A percentile compares a stretch with the other conserved stretches of the same genome.
Evolutionary conservation across 805 yeast species (phyloP).

Genomic region (Priceomyces haplophilus): DNA sequence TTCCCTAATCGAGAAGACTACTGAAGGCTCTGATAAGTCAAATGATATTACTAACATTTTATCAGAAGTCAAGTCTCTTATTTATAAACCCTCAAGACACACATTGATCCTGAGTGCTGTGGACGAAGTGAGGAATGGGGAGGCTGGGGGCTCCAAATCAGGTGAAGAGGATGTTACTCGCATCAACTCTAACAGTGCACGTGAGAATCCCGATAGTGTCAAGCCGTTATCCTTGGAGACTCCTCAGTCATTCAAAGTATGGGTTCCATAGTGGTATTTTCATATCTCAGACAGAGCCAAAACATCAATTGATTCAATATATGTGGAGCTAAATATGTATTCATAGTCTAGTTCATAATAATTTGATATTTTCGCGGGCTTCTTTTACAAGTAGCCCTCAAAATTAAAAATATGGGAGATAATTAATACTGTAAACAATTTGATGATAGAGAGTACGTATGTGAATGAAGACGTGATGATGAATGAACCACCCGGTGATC

Average conservation of each 20-base stretch:
- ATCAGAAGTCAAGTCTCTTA: slow-evolving; percentile 29
- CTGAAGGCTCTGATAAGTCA: slow-evolving; percentile 7
- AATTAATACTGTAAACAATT: neutral
- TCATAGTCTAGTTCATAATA: neutral
- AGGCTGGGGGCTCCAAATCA: neutral
- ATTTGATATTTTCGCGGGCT: neutral
- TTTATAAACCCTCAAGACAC: slow-evolving; percentile 32
- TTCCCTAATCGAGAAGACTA: slow-evolving; percentile 11
- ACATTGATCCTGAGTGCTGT: slow-evolving; percentile 16
- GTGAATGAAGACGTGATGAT: slow-evolving; percentile 14
- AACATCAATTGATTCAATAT: neutral
- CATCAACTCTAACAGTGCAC: slow-evolving; percentile 1
- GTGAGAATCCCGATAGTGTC: slow-evolving; percentile 8
- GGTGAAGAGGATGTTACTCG: slow-evolving; percentile 4
- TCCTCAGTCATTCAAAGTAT: slow-evolving; percentile 43
- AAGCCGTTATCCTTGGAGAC: slow-evolving; percentile 39
- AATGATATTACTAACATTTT: slow-evolving; percentile 18
- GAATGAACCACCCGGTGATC: slow-evolving; percentile 7
- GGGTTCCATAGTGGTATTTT: slow-evolving; percentile 34
- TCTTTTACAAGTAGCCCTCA: no score
- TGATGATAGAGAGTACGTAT: slow-evolving; percentile 1
- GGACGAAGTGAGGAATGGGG: slow-evolving; percentile 3
- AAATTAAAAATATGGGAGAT: no score
- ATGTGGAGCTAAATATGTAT: neutral
- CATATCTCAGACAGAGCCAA: neutral